Conservation (phyloP, 192 early-diverging fungal species). For the Rhizophagus prolifer region DNA sequence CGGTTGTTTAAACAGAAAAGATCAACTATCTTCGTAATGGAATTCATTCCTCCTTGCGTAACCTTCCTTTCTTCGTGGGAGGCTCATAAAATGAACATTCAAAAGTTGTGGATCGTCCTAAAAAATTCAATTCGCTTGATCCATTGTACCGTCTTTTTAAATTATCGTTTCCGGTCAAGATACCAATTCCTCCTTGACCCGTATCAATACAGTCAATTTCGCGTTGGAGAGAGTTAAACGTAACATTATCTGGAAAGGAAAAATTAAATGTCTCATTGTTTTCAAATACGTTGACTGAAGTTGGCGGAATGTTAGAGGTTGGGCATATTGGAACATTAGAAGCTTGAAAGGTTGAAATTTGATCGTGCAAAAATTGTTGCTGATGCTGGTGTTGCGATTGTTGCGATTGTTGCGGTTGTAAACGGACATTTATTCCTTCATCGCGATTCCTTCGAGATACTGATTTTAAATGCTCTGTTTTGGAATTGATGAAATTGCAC, state of each 20-base stretch:
- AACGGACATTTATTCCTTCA: neutral
- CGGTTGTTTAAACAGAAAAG: neutral
- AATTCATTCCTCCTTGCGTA: slow-evolving; percentile 9
- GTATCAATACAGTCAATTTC: slow-evolving; percentile 24
- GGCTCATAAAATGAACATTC: slow-evolving; percentile 8
- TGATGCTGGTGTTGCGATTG: neutral
- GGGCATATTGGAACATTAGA: neutral
- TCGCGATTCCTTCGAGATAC: neutral
- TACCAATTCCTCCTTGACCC: slow-evolving; percentile 25
- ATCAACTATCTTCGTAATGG: neutral
- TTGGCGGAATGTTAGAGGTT: neutral
- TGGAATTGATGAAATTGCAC: neutral
- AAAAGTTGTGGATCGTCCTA: neutral
- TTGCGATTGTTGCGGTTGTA: neutral
- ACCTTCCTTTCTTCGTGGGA: slow-evolving; percentile 10
- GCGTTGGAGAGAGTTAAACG: slow-evolving; percentile 5
- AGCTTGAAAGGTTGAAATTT: neutral
- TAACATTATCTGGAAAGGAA: neutral
- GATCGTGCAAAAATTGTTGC: neutral
- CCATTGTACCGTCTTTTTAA: slow-evolving; percentile 13
- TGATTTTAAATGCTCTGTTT: slow-evolving; percentile 11
- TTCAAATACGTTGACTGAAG: neutral
- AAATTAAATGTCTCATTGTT: slow-evolving; percentile 15
- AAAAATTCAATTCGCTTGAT: slow-evolving; percentile 11
- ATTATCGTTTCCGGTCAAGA: neutral